Percentiles rank a stretch among this genome's conserved stretches.
Evolutionary conservation across 1,139 yeast genomes (phyloP).

Genomic region (Debaryomyces coudertii): DNA sequence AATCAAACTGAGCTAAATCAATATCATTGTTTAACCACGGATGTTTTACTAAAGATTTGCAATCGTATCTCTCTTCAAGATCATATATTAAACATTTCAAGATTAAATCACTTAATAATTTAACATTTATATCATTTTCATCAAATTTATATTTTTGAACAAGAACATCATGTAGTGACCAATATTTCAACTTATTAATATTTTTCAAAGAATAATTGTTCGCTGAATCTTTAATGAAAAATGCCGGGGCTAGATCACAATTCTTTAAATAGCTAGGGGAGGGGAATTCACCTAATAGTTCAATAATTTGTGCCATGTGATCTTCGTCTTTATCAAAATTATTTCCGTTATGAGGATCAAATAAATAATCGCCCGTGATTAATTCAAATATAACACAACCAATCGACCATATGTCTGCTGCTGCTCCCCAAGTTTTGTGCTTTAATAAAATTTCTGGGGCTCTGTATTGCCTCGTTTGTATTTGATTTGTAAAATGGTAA

Average conservation of each 20-base stretch:
- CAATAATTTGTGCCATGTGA: conserved; percentile 81
- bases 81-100: conserved; percentile 40
- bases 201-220: conserved; percentile 50
- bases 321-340: conserved; percentile 76
- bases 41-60: conserved; percentile 43
- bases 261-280: conserved; percentile 47
- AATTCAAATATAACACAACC: conserved; percentile 83
- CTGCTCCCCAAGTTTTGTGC: conserved; percentile 79
- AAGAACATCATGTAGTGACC: conserved; percentile 70
- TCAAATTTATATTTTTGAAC: conserved; percentile 55
- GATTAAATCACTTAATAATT: conserved; percentile 40
- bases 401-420: conserved; percentile 82
- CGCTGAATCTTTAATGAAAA: conserved; percentile 48
- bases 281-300: conserved; percentile 64
- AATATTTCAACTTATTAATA: conserved; percentile 65
- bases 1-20: conserved; percentile 12
- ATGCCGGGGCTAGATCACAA: conserved; percentile 55
- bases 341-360: conserved; percentile 75
- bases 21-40: conserved; percentile 43
- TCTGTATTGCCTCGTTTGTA: conserved; percentile 85
- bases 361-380: conserved; percentile 80
- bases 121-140: conserved; percentile 33
- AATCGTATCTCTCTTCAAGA: conserved; percentile 42
- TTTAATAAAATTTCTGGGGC: conserved; percentile 74
- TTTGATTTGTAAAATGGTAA: conserved; percentile 78